A percentile compares a stretch with the other conserved stretches of the same genome.
phyloP scores from a whole-genome alignment of 2,329 filamentous ascomycete species.

The Drechslerella coelobrocha region DNA sequence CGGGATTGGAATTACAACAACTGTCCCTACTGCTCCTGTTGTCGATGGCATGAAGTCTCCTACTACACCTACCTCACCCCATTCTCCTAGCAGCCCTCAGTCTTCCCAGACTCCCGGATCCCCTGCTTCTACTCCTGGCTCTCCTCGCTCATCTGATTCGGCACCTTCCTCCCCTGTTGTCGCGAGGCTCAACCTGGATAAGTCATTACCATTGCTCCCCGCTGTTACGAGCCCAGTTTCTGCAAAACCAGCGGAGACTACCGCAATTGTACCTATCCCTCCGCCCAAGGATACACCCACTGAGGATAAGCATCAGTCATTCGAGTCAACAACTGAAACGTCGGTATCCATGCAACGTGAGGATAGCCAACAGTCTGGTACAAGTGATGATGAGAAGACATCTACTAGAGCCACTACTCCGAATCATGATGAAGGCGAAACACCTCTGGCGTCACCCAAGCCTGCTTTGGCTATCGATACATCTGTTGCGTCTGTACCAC shows the following conservation, averaged over 20 bases:
- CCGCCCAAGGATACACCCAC: constrained; percentile 33
- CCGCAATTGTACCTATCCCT: constrained; percentile 17
- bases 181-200: constrained; percentile 42
- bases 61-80: background rate
- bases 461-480: constrained; percentile 17
- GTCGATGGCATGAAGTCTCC: constrained; percentile 38
- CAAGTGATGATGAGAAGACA: constrained; percentile 39
- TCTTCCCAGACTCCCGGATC: too few relatives aligned
- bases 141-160: constrained; percentile 6
- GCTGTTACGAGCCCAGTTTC: constrained; percentile 20
- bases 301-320: constrained; percentile 31
- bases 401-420: constrained; percentile 53
- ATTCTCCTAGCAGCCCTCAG: background rate
- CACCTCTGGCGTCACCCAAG: constrained; percentile 37
- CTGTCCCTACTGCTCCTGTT: constrained; percentile 41
- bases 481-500: too few relatives aligned
- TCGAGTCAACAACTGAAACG: constrained; percentile 20
- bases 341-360: constrained; percentile 47
- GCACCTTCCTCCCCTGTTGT: constrained; percentile 28
- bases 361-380: constrained; percentile 42
- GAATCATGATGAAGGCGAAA: constrained; percentile 47
- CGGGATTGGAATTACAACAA: constrained; percentile 49
- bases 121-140: background rate
- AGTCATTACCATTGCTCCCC: constrained; percentile 29
- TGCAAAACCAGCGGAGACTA: constrained; percentile 11